A percentile compares a stretch with the other conserved stretches of the same genome.
phyloP scores from a whole-genome alignment of 257 asterid genomes.

The Solanum peruvianum region DNA sequence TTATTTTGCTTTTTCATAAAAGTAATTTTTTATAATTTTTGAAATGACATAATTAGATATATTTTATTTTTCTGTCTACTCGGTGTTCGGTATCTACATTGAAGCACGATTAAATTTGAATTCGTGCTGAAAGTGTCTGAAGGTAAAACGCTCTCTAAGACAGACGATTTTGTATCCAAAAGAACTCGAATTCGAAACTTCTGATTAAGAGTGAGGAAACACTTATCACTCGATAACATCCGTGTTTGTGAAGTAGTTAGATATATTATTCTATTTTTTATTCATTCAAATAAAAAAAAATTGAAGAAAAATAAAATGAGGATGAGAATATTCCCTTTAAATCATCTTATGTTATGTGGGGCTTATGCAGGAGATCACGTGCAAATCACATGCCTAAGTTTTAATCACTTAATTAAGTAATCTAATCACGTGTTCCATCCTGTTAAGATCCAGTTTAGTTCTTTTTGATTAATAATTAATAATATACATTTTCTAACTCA shows the following conservation, averaged over 20 bases:
- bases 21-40: too few species aligned
- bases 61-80: too few species aligned
- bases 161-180: fast-evolving
- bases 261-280: neutral
- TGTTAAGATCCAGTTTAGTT: neutral
- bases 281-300: neutral
- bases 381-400: neutral
- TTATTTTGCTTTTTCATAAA: neutral
- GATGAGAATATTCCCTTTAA: neutral
- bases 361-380: neutral
- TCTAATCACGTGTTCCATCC: neutral
- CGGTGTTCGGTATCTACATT: too few species aligned
- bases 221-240: fast-evolving
- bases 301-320: neutral
- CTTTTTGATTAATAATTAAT: neutral
- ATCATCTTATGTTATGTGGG: neutral
- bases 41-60: too few species aligned
- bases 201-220: fast-evolving
- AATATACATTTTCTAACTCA: neutral
- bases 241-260: neutral
- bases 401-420: neutral
- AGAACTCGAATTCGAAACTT: fast-evolving
- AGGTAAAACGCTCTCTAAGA: too few species aligned
- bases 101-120: too few species aligned
- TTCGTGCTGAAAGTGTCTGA: too few species aligned